Base-by-base conservation (phyloP, 345 rosid genomes). In the Populus euphratica region DNA sequence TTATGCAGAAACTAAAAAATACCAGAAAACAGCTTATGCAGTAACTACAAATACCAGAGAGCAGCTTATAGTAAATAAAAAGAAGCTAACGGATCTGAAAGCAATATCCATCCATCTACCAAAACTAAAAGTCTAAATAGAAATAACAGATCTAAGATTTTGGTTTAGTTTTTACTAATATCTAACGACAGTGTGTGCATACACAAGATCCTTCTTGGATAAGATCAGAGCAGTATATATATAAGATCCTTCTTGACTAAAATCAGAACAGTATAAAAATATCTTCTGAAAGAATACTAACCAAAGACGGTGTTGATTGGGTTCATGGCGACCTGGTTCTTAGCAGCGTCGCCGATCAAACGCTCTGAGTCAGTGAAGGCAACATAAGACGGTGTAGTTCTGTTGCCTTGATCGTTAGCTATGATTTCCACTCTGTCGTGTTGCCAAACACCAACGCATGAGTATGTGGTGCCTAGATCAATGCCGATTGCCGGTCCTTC, bases 301-400 rank as follows among this genome's bases (percentile, higher is more conserved):
- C 81, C 81, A 41, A 81, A 81, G 38, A 81, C 84, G 50, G 84
- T 81, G 77, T 82, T 82, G 63, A 78, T 25, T 16, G 86, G 83
- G 73, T 83, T 83, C 81, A 77, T 83, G 76, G 83, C 81, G 73
- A 79, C 86, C 76, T 80, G 86, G 72, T 83, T 83, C 81, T 83
- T 83, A 14, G 85, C 85, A 20, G 82, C 82, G 21, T 82, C 85
- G 20, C 85, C 85, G 20, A 82, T 79, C 72, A 82, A 65, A n/a
- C 83, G 73, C 78, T 83, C 86, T 3, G 83, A 35, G 18, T 83
- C 83, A 4, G 83, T 83, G 54, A 83, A 83, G 6, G 68, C 86
- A 16, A 83, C 86, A 61, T 82, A 82, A 47, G 85, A 82, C 8
- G 85, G 85, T 38, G 85, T 82, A 17, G 82, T 82, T 13, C 85